phyloP scores from a whole-genome alignment of 208 protist genomes.

The Leishmania martiniquensis region DNA sequence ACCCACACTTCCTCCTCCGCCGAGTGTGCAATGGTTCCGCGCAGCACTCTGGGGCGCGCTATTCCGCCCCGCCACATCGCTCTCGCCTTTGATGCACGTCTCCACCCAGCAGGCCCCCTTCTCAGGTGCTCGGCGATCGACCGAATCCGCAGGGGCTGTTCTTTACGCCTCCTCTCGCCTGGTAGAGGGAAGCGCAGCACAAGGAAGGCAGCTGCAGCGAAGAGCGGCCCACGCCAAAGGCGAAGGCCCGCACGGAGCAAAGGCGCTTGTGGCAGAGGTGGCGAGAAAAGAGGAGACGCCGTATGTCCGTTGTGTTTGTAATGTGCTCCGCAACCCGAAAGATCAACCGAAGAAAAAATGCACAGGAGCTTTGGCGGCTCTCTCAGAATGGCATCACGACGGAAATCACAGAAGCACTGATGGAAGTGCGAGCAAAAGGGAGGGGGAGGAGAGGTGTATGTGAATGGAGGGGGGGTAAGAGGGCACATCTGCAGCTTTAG shows the following conservation, averaged over 20 bases:
- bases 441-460: no score
- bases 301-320: no score
- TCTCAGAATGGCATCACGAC: no score
- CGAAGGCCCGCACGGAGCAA: background rate
- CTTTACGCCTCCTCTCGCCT: background rate
- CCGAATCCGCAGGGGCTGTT: background rate
- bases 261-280: background rate
- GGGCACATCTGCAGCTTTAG: background rate
- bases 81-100: background rate
- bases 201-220: background rate
- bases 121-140: background rate
- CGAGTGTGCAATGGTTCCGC: no score
- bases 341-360: no score
- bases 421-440: background rate
- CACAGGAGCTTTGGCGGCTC: no score
- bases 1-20: no score
- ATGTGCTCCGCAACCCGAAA: no score
- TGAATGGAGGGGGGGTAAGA: conserved; percentile 3
- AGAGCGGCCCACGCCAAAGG: background rate
- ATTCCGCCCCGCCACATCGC: background rate
- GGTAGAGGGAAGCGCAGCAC: background rate
- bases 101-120: background rate
- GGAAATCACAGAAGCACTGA: no score
- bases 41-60: background rate
- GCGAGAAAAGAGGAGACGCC: background rate